Evolutionary conservation across 2,329 filamentous ascomycete species (phyloP), one percentile per base, ranked within the genome.

Genomic region (Harringtonia aguacate): DNA sequence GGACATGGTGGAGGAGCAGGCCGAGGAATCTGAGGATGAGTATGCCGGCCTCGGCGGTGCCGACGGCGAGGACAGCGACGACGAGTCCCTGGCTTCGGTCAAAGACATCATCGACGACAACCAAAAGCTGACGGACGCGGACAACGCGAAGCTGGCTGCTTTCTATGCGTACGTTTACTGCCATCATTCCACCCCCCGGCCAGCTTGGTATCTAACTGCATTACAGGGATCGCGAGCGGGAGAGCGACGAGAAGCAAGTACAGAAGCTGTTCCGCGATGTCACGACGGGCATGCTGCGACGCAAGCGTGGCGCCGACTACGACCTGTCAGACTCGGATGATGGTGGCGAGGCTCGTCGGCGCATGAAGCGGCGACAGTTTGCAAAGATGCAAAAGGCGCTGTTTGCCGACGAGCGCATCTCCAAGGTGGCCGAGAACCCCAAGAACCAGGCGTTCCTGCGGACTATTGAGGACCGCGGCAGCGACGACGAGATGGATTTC

Each of bases 21-120:
- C 92, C 48, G 86, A 95, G 55, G 92, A 98, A 64, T 98, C 92
- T 0, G 94, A 98, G 58, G 92, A 98, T 59, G 92, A 98, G 61
- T 98, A 97, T 60, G 90, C 89, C 33, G 92, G 92, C 5, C 71
- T 98, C 10, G 92, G 92, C 52, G 92, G 92, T 50, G 83, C 71
- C 12, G 90, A 89, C 61, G 89, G 90, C 48, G 90, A 97, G 52
- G 86, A 90, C 51, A 82, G 75, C 36, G 82, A 81, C 44, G 84
- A 88, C 46, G 77, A 86, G 47, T 84, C 85, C 46, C 80, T 80
- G 27, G 76, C 63, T 13, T 73, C 84, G 8, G 77, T 92, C 50
- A 77, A 84, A 53, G 81, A 87, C 50, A 94, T 98, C 78, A 95
- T 98, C 57, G 85, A 92, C 55, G 89, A 97, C 56, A 78, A 83